Percentiles rank a stretch among this genome's conserved stretches.
Evolutionary conservation across 2,329 filamentous ascomycete genomes (phyloP).

Genomic region (Aspergillus carbonarius): DNA sequence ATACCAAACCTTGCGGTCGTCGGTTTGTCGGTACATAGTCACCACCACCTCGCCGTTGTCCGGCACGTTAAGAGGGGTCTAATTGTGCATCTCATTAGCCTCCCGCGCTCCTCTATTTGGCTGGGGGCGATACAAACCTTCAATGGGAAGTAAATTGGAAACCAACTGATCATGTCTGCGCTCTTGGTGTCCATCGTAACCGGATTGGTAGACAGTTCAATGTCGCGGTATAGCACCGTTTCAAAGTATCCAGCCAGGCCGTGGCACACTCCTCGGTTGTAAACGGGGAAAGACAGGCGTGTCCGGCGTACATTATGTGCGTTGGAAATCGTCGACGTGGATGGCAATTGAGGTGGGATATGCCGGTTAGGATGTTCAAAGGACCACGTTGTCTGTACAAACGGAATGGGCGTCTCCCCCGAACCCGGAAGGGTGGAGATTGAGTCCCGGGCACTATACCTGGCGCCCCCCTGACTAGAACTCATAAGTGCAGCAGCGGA

Average conservation of each 20-base stretch:
- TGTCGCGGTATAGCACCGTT: conserved; percentile 80
- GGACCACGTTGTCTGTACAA: conserved; percentile 46
- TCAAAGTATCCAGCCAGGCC: conserved; percentile 95
- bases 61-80: conserved; percentile 84
- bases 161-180: conserved; percentile 98
- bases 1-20: conserved; percentile 96
- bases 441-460: conserved; percentile 27
- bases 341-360: conserved; percentile 33
- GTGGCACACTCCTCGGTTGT: conserved; percentile 79
- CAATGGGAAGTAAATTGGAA: conserved; percentile 95
- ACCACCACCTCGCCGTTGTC: conserved; percentile 82
- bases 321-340: conserved; percentile 64
- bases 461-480: conserved; percentile 16
- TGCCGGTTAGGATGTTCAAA: conserved; percentile 45
- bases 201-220: conserved; percentile 90
- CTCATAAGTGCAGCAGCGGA: conserved; percentile 16
- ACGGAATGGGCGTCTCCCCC: conserved; percentile 34
- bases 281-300: conserved; percentile 73
- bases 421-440: conserved; percentile 27
- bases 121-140: conserved; percentile 61
- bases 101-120: neutral
- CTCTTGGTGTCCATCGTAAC: conserved; percentile 90
- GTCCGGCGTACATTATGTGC: conserved; percentile 86
- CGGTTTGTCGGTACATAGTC: conserved; percentile 94
- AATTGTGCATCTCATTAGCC: neutral